These are phyloP conservation scores for Magnolia officinalis DNA, from an alignment of 164 flowering plant genomes.

Conservation along the genomic window DNA sequence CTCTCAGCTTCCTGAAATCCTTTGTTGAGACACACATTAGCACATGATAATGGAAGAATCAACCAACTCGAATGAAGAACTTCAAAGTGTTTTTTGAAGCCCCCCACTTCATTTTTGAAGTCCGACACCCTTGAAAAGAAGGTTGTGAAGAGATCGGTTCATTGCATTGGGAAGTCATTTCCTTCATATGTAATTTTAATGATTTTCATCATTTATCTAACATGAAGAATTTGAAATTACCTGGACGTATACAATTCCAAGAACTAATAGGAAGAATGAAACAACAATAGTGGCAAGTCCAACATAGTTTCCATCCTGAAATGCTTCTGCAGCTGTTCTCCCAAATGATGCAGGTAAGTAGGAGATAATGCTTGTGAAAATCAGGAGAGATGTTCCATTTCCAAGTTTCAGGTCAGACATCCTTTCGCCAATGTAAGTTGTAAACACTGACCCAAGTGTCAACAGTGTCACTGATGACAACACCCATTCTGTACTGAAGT, in stretches of 20 bases:
- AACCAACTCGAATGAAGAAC: slow-evolving; percentile 1
- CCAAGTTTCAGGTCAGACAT: slow-evolving; percentile 97
- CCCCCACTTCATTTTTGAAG: background rate
- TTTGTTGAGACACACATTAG: slow-evolving; percentile 21
- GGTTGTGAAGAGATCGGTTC: too few species aligned
- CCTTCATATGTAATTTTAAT: too few species aligned
- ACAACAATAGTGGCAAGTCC: slow-evolving; percentile 64
- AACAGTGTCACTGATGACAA: slow-evolving; percentile 72
- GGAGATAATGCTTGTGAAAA: slow-evolving; percentile 94
- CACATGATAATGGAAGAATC: background rate
- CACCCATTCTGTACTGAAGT: slow-evolving; percentile 88
- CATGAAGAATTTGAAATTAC: slow-evolving; percentile 30
- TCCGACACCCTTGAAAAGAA: too few species aligned
- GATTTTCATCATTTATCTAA: too few species aligned
- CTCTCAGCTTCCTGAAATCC: slow-evolving; percentile 97
- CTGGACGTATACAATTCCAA: slow-evolving; percentile 98
- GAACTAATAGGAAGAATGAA: slow-evolving; percentile 79
- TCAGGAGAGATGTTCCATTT: slow-evolving; percentile 94
- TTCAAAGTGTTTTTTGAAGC: background rate
- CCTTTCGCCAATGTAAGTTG: slow-evolving; percentile 89
- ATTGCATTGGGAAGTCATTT: too few species aligned
- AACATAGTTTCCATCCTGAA: slow-evolving; percentile 84
- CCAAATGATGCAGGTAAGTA: slow-evolving; percentile 99
- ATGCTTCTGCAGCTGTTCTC: slow-evolving; percentile 77
- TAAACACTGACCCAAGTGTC: slow-evolving; percentile 89